A percentile compares a stretch with the other conserved stretches of the same genome.
These are phyloP conservation scores for Medicago ruthenica DNA, from an alignment of 306 rosid species.

Conservation along the genomic window DNA sequence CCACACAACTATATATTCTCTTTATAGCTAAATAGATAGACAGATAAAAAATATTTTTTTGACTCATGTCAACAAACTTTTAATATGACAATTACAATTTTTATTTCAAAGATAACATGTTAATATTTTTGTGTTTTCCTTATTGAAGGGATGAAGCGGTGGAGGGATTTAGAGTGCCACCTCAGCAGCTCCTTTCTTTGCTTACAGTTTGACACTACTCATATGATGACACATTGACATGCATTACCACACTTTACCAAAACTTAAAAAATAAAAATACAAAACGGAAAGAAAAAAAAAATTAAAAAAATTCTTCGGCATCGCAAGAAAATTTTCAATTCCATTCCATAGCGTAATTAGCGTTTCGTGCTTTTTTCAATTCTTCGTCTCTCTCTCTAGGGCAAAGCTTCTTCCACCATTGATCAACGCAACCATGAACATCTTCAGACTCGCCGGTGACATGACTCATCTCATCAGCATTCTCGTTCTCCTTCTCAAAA, in stretches of 20 bases:
- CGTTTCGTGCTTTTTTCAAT: constrained; percentile 15
- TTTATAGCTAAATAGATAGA: no score
- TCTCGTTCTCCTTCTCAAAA: constrained; percentile 87
- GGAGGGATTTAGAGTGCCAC: constrained; percentile 23
- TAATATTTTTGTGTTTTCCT: no score
- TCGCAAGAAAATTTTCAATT: background rate
- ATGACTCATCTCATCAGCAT: constrained; percentile 92
- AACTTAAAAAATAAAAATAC: background rate
- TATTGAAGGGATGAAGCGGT: constrained; percentile 5
- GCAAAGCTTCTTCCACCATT: constrained; percentile 19
- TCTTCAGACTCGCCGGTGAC: constrained; percentile 95
- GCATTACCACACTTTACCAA: background rate
- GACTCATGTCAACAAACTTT: no score
- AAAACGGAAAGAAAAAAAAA: background rate
- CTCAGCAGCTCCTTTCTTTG: constrained; percentile 19
- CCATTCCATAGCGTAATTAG: background rate
- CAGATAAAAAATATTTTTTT: no score
- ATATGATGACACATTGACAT: background rate
- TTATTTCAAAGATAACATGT: no score
- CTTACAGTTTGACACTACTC: constrained; percentile 7
- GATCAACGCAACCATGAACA: constrained; percentile 63
- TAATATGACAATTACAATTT: background rate
- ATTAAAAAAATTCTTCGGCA: background rate
- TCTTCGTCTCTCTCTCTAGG: constrained; percentile 43
- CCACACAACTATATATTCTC: no score